Base-by-base conservation (phyloP, 225 moss, liverwort and hornwort species). In the Bryoerythrophyllum caledonicum region DNA sequence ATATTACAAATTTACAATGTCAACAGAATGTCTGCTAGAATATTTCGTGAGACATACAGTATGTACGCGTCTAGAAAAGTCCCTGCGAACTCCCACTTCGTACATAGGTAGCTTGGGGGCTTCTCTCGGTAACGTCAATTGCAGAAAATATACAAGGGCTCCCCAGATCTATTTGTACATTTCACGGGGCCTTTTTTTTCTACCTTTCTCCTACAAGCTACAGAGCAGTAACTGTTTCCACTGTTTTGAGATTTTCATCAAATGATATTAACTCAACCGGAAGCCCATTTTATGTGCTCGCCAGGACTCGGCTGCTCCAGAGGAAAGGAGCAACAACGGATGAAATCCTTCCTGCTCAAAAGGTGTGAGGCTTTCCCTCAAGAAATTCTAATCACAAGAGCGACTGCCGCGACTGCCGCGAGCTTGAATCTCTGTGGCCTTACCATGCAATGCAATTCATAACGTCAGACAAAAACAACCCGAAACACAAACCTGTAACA, bases 371-470 rank as follows among this genome's bases (percentile, higher is more conserved):
- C 56, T 72, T 68, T 49, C 72, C 64, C 28, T 40, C 35, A 26
- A 10, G 51, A 71, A 55, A 41, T 40, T 41, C 51, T 57, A 80
- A 63, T 25, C 63, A 57, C 21, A 44, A 21, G 46, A 71, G 37
- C 71, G 27, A 32, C 3, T 32, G n/a, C n/a, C n/a, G n/a, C n/a
- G n/a, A 66, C 61, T 44, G 75, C 73, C 73, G 52, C 32, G 41
- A 83, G 59, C 52, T 63, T 20, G 63, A 21, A 34, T 59, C 73
- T 41, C 76, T 64, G 34, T 63, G 73, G 58, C 73, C 76, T 83
- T n/a, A 7, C 23, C 46, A 66, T 14, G 40, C 57, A 67, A 79
- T 20, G 62, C 34, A 70, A 63, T 69, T 23, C 16, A 28, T 5
- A 38, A 49, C 7, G 74, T 78, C 64, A 82, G 65, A 63, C 25